Evolutionary conservation across 2,329 filamentous ascomycete genomes (phyloP).

Genomic region (Hysterium pulicare): DNA sequence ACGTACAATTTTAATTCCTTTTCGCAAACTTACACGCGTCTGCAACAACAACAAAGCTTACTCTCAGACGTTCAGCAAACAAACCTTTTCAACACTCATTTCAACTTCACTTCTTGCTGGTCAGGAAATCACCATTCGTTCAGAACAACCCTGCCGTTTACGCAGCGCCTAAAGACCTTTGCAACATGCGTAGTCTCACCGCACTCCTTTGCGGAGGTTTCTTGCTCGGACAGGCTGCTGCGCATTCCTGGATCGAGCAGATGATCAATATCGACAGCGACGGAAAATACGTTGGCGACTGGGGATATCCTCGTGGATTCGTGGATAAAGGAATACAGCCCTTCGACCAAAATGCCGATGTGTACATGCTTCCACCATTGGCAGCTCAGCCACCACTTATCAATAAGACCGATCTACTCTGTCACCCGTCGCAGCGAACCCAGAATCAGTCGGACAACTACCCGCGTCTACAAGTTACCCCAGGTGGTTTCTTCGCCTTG

Average conservation of each 20-base stretch:
- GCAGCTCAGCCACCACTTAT: constrained; percentile 42
- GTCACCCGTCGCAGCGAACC: constrained; percentile 61
- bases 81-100: not conserved
- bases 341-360: constrained; percentile 58
- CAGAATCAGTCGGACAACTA: constrained; percentile 53
- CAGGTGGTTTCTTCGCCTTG: constrained; percentile 47
- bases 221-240: constrained; percentile 17
- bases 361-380: constrained; percentile 59
- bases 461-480: constrained; percentile 59
- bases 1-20: constrained; percentile 10
- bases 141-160: not conserved
- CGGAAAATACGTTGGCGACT: constrained; percentile 66
- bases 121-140: constrained; percentile 1
- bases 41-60: not conserved
- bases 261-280: constrained; percentile 68
- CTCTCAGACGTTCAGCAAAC: not conserved
- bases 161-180: not conserved
- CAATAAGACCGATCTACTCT: constrained; percentile 56
- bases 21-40: not conserved
- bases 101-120: not conserved
- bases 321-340: constrained; percentile 54
- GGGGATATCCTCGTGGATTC: constrained; percentile 74
- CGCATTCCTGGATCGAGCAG: constrained; percentile 81
- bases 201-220: constrained; percentile 16
- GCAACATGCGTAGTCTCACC: constrained; percentile 10